A percentile compares a stretch with the other conserved stretches of the same genome.
These are phyloP conservation scores for Globisporangium echinulatum DNA, from an alignment of 352 stramenopile genomes.

Conservation along the genomic window DNA sequence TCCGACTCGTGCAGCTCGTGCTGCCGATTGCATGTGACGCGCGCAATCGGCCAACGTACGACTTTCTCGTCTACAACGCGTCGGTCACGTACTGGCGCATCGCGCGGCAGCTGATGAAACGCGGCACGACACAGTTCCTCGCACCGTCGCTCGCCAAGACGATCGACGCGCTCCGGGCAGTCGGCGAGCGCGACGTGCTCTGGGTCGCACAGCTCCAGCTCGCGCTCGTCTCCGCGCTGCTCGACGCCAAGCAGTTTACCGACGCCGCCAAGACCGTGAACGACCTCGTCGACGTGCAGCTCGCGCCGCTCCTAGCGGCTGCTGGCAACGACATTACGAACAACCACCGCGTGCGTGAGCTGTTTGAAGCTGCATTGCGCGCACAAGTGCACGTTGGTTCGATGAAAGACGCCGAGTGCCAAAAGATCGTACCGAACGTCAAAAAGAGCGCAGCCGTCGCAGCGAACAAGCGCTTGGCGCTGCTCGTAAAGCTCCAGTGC, in stretches of 20 bases:
- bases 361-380: constrained; percentile 65
- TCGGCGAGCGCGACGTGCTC: constrained; percentile 59
- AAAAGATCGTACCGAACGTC: constrained; percentile 60
- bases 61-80: constrained; percentile 91
- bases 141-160: constrained; percentile 53
- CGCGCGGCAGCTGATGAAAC: constrained; percentile 77
- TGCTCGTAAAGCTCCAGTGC: constrained; percentile 63
- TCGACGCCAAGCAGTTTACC: constrained; percentile 58
- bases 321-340: constrained; percentile 12
- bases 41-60: constrained; percentile 61
- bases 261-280: constrained; percentile 53
- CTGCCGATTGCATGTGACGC: constrained; percentile 62
- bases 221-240: constrained; percentile 54
- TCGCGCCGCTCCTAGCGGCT: constrained; percentile 27
- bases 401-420: constrained; percentile 70
- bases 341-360: constrained; percentile 18
- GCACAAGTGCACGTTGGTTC: constrained; percentile 67
- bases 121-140: constrained; percentile 65
- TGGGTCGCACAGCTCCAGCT: constrained; percentile 68
- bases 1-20: constrained; percentile 69
- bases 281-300: constrained; percentile 59
- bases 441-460: constrained; percentile 29
- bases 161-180: constrained; percentile 59
- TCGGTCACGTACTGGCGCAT: constrained; percentile 86
- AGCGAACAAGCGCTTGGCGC: constrained; percentile 30